Conservation (phyloP, 331 rosid species). For the Stylosanthes scabra region DNA sequence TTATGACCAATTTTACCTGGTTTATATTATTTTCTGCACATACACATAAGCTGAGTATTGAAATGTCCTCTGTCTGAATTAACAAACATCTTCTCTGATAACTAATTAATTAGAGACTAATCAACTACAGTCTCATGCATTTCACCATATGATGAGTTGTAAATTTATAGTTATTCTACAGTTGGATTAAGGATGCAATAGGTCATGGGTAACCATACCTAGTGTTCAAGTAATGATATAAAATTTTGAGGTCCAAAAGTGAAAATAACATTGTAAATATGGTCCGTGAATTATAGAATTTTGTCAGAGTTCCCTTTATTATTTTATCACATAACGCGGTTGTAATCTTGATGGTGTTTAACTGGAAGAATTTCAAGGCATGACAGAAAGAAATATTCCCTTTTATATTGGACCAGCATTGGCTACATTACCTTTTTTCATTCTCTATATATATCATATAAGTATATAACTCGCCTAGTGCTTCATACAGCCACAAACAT, state of each 20-base stretch:
- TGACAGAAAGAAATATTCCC: constrained; percentile 28
- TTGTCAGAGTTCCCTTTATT: background rate
- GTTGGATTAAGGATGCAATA: background rate
- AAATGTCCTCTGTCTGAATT: too few species aligned
- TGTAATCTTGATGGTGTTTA: background rate
- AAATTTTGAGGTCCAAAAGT: too few species aligned
- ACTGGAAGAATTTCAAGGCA: constrained; percentile 31
- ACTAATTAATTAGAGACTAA: too few species aligned
- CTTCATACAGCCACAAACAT: background rate
- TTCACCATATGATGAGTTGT: background rate
- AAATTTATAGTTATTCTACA: background rate
- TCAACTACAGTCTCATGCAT: background rate
- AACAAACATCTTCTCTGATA: too few species aligned
- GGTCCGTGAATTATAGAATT: background rate
- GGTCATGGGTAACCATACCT: background rate
- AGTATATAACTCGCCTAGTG: background rate
- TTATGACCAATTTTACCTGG: background rate
- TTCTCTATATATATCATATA: background rate
- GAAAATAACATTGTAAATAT: too few species aligned
- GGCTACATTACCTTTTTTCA: background rate
- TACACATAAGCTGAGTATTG: background rate
- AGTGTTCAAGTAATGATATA: background rate
- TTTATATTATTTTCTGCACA: background rate
- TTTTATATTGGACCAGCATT: background rate
- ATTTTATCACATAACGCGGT: constrained; percentile 21